Conservation (phyloP, 257 asterid genomes). For the Salvia miltiorrhiza region DNA sequence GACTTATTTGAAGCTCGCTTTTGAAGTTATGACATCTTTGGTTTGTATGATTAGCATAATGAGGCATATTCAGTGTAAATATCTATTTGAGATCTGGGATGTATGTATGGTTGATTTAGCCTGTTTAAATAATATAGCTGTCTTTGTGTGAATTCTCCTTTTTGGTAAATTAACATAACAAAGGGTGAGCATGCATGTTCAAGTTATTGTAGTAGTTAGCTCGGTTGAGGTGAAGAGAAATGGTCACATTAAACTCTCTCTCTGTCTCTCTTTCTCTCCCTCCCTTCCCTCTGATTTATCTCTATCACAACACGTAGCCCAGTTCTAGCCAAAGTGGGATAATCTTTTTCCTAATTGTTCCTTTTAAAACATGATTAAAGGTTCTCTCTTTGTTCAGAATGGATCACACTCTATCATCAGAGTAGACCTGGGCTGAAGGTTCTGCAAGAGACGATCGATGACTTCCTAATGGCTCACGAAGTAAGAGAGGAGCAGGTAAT, state of each 20-base stretch:
- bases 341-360: neutral
- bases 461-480: constrained; percentile 75
- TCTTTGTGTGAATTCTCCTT: neutral
- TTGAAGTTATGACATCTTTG: neutral
- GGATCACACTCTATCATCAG: constrained; percentile 70
- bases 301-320: neutral
- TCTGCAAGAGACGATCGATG: constrained; percentile 80
- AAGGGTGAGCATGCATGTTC: neutral
- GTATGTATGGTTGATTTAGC: neutral
- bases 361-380: neutral
- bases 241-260: neutral
- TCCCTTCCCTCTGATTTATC: no score
- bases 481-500: constrained; percentile 71
- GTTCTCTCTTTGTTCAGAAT: constrained; percentile 48
- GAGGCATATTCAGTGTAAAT: neutral
- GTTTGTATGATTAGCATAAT: neutral
- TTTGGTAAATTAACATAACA: neutral
- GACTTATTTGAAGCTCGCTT: neutral
- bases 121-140: neutral
- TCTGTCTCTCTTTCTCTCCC: no score
- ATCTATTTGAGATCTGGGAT: neutral
- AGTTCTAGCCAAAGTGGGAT: constrained; percentile 7
- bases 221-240: neutral
- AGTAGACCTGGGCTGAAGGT: constrained; percentile 70
- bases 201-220: neutral